Evolutionary conservation across 2,329 filamentous ascomycete species (phyloP), one percentile per base, ranked within the genome.

Genomic region (Magnaporthiopsis incrustans): DNA sequence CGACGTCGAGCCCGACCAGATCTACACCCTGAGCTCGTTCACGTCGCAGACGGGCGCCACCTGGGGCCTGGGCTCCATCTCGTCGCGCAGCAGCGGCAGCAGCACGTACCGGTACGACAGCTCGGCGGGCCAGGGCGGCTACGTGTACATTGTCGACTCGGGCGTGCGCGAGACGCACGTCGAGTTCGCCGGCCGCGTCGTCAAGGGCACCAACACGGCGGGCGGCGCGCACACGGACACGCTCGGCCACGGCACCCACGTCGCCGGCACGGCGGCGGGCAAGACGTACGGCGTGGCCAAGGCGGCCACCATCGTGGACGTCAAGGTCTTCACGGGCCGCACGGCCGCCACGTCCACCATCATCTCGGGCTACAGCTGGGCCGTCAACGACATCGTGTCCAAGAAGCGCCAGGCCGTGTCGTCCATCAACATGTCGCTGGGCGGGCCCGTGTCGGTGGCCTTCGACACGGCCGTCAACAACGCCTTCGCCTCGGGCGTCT

Each of bases 361-460:
- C 11, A 74, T 81, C 61, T 76, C 77, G 22, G 78, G 77, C 67
- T 78, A 79, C 67, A 76, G 79, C 70, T 79, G 71, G 58, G 78
- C 78, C 14, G 70, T 72, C 64, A 66, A 68, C 59, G 76, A 80
- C 67, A 70, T 74, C 27, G 53, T 68, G 62, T 71, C 65, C 25
- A 75, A 75, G 65, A 69, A 62, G 66, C 79, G 78, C 73, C 71
- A 74, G 68, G 75, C 72, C 63, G 78, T 79, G 57, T 73, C 77
- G 44, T 81, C 85, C 22, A 78, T 81, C 68, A 84, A 81, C 75
- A 83, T 86, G 82, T 84, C 81, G n/a, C 79, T 86, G 3, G 83
- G 84, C 14, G 83, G 82, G 18, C 63, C 68, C 64, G 73, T 68
- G 65, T 81, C 81, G 2, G 64, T 73, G 3, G 72, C 82, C 14